phyloP scores from a whole-genome alignment of 768 basidiomycete species.

The Podaxis mareebaensis region DNA sequence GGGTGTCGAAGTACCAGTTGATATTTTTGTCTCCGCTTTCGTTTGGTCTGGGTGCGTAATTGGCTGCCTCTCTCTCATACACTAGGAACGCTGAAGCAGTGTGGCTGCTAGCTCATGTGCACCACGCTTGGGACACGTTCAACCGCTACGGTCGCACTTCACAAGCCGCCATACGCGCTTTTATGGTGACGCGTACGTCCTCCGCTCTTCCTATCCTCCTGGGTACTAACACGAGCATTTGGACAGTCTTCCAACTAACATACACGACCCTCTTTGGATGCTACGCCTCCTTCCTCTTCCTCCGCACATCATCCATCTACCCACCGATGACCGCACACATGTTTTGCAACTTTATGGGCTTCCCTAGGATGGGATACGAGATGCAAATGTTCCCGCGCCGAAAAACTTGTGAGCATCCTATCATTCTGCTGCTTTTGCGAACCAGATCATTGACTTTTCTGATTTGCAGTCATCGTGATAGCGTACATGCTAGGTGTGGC shows the following conservation, averaged over 20 bases:
- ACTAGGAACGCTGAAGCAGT: neutral
- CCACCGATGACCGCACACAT: constrained; percentile 80
- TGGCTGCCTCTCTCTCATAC: neutral
- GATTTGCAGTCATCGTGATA: constrained; percentile 46
- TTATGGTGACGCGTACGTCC: constrained; percentile 54
- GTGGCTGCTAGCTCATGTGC: constrained; percentile 71
- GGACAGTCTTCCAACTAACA: constrained; percentile 76
- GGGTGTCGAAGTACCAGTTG: constrained; percentile 54
- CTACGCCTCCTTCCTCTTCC: constrained; percentile 82
- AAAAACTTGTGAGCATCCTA: constrained; percentile 46
- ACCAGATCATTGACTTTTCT: constrained; percentile 14
- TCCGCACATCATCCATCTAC: constrained; percentile 80
- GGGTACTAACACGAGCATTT: neutral
- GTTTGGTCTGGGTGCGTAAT: constrained; percentile 79
- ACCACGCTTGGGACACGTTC: constrained; percentile 90
- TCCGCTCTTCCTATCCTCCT: neutral
- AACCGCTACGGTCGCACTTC: constrained; percentile 68
- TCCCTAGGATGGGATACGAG: constrained; percentile 70
- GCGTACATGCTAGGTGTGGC: constrained; percentile 62
- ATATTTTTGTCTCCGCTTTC: constrained; percentile 81
- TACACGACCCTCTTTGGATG: constrained; percentile 96
- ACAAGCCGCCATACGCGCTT: constrained; percentile 64
- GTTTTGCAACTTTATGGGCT: constrained; percentile 94
- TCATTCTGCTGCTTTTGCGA: constrained; percentile 15
- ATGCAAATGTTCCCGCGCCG: constrained; percentile 49